A percentile compares a stretch with the other conserved stretches of the same genome.
Evolutionary conservation across 257 asterid species (phyloP).

Genomic region (Voacanga thouarsii): DNA sequence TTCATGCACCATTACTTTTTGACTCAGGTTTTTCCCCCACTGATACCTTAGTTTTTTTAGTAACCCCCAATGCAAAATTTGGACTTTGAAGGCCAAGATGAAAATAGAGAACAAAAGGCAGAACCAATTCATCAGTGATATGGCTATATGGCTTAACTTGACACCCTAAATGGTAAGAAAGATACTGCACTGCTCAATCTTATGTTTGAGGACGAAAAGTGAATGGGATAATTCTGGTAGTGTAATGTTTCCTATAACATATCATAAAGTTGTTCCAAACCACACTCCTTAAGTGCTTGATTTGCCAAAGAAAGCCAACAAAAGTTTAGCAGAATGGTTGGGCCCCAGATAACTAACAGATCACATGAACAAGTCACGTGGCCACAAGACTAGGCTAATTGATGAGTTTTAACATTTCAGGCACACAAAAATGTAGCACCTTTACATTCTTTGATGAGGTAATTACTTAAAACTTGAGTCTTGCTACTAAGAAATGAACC

Average conservation of each 20-base stretch:
- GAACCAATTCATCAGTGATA: neutral
- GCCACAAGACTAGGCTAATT: neutral
- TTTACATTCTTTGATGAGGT: neutral
- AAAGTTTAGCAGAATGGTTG: neutral
- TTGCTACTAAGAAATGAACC: neutral
- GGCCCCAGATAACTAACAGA: neutral
- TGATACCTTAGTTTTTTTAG: neutral
- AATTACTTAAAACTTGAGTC: too few relatives aligned
- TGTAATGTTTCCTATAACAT: neutral
- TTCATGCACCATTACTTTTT: neutral
- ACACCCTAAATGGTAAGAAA: neutral
- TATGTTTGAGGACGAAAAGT: neutral
- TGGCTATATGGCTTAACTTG: neutral
- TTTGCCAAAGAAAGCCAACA: neutral
- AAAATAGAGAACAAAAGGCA: neutral
- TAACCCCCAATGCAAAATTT: neutral
- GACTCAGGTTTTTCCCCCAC: neutral
- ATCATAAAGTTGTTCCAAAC: neutral
- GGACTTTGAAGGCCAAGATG: neutral
- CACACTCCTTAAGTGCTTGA: neutral
- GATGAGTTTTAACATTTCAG: neutral
- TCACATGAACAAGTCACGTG: neutral
- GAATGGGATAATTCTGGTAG: neutral
- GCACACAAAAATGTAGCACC: neutral
- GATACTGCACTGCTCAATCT: neutral